These are phyloP conservation scores for Draba incana DNA, from an alignment of 345 rosid species.

Conservation along the genomic window DNA sequence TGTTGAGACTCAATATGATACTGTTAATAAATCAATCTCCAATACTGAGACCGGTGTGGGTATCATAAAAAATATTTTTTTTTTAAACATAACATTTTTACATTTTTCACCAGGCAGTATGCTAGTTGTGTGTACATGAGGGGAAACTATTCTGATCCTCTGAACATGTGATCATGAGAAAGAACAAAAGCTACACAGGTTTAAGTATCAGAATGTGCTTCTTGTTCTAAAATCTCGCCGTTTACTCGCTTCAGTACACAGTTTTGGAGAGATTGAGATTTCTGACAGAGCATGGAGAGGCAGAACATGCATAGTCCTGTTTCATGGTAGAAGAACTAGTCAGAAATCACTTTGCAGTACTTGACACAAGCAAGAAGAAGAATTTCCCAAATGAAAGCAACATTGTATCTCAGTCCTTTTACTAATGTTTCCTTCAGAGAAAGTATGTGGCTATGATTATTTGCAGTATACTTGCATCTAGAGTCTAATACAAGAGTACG, in stretches of 20 bases:
- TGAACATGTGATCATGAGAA: conserved; percentile 17
- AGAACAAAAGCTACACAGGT: conserved; percentile 9
- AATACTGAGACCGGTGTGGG: too few species aligned
- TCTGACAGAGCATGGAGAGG: conserved; percentile 66
- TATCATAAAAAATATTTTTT: too few species aligned
- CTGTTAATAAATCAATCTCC: too few species aligned
- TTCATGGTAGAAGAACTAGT: conserved; percentile 19
- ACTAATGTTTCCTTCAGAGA: conserved; percentile 1
- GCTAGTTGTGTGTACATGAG: conserved; percentile 1
- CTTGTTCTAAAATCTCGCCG: conserved; percentile 35
- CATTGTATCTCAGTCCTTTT: background rate
- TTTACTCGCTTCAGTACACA: conserved; percentile 48
- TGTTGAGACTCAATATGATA: too few species aligned
- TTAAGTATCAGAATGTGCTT: conserved; percentile 33
- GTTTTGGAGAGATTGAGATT: conserved; percentile 50
- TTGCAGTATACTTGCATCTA: conserved; percentile 18
- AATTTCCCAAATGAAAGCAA: conserved; percentile 11
- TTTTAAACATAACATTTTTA: too few species aligned
- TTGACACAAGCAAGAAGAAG: conserved; percentile 18
- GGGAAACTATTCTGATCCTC: conserved; percentile 11
- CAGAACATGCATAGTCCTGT: conserved; percentile 87
- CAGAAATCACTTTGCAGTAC: conserved; percentile 23
- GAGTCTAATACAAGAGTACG: background rate
- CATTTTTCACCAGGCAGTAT: background rate
- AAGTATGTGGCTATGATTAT: background rate